Evolutionary conservation across 2,329 filamentous ascomycete species (phyloP), one percentile per base, ranked within the genome.

Genomic region (Colletotrichum sp.): DNA sequence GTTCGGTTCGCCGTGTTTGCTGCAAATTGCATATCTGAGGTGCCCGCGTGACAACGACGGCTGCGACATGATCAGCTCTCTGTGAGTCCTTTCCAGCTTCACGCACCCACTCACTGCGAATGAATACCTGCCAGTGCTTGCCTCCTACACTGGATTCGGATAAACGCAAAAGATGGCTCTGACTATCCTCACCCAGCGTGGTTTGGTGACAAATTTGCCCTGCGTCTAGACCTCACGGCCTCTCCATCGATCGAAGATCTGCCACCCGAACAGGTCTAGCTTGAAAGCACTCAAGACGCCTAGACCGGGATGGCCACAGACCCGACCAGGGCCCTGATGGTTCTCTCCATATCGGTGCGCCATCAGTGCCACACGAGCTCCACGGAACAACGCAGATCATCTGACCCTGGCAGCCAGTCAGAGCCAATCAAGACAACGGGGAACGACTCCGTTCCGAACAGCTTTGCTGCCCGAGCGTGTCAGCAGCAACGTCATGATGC

Each of bases 281-380:
- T 34, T 36, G 24, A 21, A 70, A 69, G 58, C 38, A 67, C 61
- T 66, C 73, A 68, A 73, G 70, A 73, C 73, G 78, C 82, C 43
- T 79, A 80, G 64, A 78, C 67, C 10, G 84, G 70, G 64, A 76
- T 66, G 28, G 84, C 10, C 64, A 76, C 55, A 32, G n/a, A 30
- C 55, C 15, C 43, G 69, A 76, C 73, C 28, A 73, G 73, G 73
- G 73, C 43, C 73, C 73, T 58, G 56, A 43, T 64, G 15, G 56
- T 55, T 21, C 28, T 60, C 70, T 76, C 73, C 73, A 64, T 64
- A 69, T 61, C 58, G 48, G 64, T 68, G 69, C 70, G 64, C 64
- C 73, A 58, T 65, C 70, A 65, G 73, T 75, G 58, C 70, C 73
- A 76, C 73, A 65, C 48, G 48, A 60, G 34, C 70, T 68, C 64